Evolutionary conservation across 2,329 filamentous ascomycete genomes (phyloP), one percentile per base, ranked within the genome.

Genomic region (Clarireedia paspali): DNA sequence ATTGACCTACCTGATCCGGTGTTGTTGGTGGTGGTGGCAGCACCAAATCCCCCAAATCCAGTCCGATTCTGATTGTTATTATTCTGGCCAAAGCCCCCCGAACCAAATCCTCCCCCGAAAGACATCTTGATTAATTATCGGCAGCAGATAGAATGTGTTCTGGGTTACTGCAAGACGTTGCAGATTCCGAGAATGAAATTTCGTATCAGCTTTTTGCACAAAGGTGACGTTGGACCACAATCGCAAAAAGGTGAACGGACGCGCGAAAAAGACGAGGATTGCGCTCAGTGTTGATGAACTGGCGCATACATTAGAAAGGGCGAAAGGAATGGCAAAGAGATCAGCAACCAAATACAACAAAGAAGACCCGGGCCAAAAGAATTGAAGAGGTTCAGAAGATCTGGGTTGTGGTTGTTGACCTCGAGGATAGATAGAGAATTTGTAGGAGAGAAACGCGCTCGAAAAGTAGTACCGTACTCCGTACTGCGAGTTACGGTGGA

Each of bases 31-130:
- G 64, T 58, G 30, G 63, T 60, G 53, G 55, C 65, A 53, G 66
- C 59, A 57, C 70, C 73, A 66, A 71, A 85, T 46, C 81, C 82
- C 63, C 80, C 80, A 70, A 87, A 87, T 23, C 73, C 74, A 64
- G 65, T 71, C 62, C 67, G 75, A 71, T 74, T 70, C 64, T 73
- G 60, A 51, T 66, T 66, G 50, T 72, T 72, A 68, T 78, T 82
- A 60, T 77, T 78, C 66, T 78, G 76, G 72, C 81, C 81, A 71
- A 86, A 85, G 74, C 81, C 78, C 65, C 74, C 73, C 67, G 77
- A 75, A 44, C 52, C 52, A 55, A 55, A 55, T 50, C 26, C 53
- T 60, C 76, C 75, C 24, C 62, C 64, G 27, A 57, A 59, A n/a
- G 67, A 68, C 67, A 70, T 70, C 27, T 53, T 63, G 58, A 61